Evolutionary conservation across 2,329 filamentous ascomycete genomes (phyloP), one percentile per base, ranked within the genome.

Genomic region (Ascochyta rabiei): DNA sequence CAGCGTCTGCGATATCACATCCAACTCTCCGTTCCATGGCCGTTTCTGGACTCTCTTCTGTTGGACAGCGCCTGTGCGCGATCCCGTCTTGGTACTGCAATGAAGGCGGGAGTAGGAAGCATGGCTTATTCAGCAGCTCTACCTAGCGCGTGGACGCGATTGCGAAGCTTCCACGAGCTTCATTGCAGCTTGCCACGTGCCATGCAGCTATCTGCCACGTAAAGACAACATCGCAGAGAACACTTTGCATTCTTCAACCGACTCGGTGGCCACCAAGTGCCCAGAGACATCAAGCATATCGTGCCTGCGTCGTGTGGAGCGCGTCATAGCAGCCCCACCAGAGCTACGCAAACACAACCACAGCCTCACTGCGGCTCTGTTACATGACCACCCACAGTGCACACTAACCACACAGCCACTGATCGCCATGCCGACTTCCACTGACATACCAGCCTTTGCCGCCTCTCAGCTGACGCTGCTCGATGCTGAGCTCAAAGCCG

Each of bases 391-490:
- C n/a, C n/a, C n/a, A n/a, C n/a, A n/a, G n/a, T n/a, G n/a, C n/a
- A 41, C 35, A 56, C 35, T 56, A 15, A 52, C 40, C 37, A 34
- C 6, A 23, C 35, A 37, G 39, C 37, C 5, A 42, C 38, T 46
- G 21, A 42, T 21, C 45, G 52, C 21, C 4, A 72, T 72, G 70
- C 64, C 65, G 34, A 60, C 64, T 31, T 56, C 69, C 13, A 69
- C 77, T 58, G 84, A 89, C 69, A 82, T 93, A 55, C 77, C 86
- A 41, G 76, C 83, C 41, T 96, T 95, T 74, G 89, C 90, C 9
- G 75, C 79, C 41, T 84, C 84, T 1, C 91, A 96, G 73, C 83
- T 93, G 47, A 75, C 81, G 34, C 85, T 96, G 44, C 84, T 96
- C 34, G 81, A 86, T 40, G 80, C 69, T 46, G 91, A 96, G 75